Percentiles rank a stretch among this genome's conserved stretches.
Evolutionary conservation across 2,329 filamentous ascomycete species (phyloP).

Genomic region (Fusarium sp.): DNA sequence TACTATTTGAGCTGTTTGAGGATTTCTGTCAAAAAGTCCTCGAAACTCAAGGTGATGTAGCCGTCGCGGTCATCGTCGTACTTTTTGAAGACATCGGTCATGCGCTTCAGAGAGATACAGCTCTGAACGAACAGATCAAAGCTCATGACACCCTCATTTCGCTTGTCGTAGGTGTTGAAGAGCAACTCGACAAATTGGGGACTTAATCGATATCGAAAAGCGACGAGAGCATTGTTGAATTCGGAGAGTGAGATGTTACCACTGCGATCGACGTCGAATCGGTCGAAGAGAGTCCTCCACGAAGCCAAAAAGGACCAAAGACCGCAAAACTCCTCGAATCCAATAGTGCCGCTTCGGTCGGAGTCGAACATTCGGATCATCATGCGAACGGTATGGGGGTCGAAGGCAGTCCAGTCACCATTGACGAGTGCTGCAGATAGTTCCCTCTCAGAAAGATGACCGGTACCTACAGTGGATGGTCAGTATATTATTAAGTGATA

Average conservation of each 20-base stretch:
- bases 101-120: conserved; percentile 95
- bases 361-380: conserved; percentile 99
- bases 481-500: conserved; percentile 1
- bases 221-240: conserved; percentile 88
- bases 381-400: conserved; percentile 94
- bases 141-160: conserved; percentile 76
- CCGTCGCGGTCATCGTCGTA: conserved; percentile 98
- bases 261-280: conserved; percentile 87
- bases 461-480: conserved; percentile 65
- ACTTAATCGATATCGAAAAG: conserved; percentile 93
- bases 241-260: conserved; percentile 89
- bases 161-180: conserved; percentile 90
- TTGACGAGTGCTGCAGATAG: conserved; percentile 93
- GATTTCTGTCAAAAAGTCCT: conserved; percentile 80
- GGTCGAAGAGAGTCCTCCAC: conserved; percentile 94
- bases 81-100: conserved; percentile 99
- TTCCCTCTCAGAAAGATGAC: conserved; percentile 86
- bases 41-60: conserved; percentile 85
- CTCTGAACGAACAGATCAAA: conserved; percentile 98
- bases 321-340: conserved; percentile 95
- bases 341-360: conserved; percentile 87
- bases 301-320: conserved; percentile 96
- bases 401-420: conserved; percentile 94
- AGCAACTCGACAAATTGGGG: conserved; percentile 84
- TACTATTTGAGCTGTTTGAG: conserved; percentile 67